Conservation (phyloP, 371 early-diverging fungal species). For the Catenaria anguillulae region DNA sequence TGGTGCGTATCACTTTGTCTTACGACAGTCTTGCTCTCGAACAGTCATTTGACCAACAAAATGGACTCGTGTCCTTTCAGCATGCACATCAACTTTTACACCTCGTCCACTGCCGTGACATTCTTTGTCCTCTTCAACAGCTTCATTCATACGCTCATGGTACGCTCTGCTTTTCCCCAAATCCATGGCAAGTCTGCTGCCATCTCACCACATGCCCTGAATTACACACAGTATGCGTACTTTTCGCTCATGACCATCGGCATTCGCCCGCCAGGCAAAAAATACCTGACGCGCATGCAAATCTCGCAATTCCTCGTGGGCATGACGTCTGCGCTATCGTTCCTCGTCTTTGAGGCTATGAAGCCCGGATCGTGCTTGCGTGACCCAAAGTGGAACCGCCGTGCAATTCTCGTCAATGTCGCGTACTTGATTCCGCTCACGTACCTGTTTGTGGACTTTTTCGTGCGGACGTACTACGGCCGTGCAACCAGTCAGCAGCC, state of each 20-base stretch:
- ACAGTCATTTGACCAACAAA: no score
- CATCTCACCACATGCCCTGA: no score
- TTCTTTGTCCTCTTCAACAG: slow-evolving; percentile 78
- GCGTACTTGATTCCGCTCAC: slow-evolving; percentile 64
- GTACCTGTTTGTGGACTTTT: slow-evolving; percentile 61
- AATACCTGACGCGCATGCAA: slow-evolving; percentile 67
- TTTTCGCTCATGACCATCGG: slow-evolving; percentile 64
- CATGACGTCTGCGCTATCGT: slow-evolving; percentile 45
- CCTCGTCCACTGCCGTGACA: slow-evolving; percentile 59
- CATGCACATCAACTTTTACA: slow-evolving; percentile 25
- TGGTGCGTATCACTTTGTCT: no score
- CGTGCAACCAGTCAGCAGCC: no score
- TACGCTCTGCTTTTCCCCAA: no score
- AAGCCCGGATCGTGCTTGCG: slow-evolving; percentile 27
- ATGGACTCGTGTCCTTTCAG: no score
- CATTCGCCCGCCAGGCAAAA: slow-evolving; percentile 63
- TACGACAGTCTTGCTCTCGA: no score
- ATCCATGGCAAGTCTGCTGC: no score
- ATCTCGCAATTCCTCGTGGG: slow-evolving; percentile 78
- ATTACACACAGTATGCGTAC: slow-evolving; percentile 47
- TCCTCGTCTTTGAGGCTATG: slow-evolving; percentile 52
- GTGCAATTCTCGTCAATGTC: slow-evolving; percentile 52
- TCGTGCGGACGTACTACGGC: slow-evolving; percentile 52
- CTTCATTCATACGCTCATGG: slow-evolving; percentile 78
- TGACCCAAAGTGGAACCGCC: slow-evolving; percentile 11